Evolutionary conservation across 768 basidiomycete species (phyloP), one percentile per base, ranked within the genome.

Genomic region (Mycena belliarum): DNA sequence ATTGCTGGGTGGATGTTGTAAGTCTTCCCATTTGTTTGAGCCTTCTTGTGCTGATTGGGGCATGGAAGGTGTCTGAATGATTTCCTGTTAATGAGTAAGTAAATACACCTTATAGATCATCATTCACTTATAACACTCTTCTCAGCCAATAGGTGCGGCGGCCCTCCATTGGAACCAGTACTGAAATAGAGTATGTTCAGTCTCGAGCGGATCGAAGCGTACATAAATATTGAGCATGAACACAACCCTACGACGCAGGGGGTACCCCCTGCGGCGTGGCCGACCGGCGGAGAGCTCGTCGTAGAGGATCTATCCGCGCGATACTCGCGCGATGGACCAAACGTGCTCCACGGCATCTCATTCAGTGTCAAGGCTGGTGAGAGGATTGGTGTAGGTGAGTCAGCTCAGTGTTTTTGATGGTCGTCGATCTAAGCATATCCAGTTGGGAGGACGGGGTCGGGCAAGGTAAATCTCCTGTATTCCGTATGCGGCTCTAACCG

Each of bases 201-300:
- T 61, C 66, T 79, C 24, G 92, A 95, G 66, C 87, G 93, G 56
- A 85, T 93, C 1, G 81, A 88, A 50, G 88, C 69, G 1, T 88
- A 83, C 63, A 66, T 86, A 21, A 66, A 74, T 25, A 84, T 86
- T 53, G 85, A 86, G 33, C 82, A 83, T 44, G 85, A 88, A 46
- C 45, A 37, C 63, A 76, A 76, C 7, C 66, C 72, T 47, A 73
- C 73, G 0, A 59, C 71, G 28, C 56, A 64, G 6, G 79, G 80
- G 42, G 68, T 72, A 37, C 86, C 86, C 3, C 85, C 87, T 2
- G 85, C 86, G 3, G 78, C 82, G 49, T 89, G 87, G 87, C 86
- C 87, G 0, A 73, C 81, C 7, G 81, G 79, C 14, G 87, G 87
- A 14, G 73, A 78, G 20, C 72, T 88, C 26, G 66, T 72, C 6